A percentile compares a stretch with the other conserved stretches of the same genome.
phyloP scores from a whole-genome alignment of 257 asterid species.

The Lycium barbarum region DNA sequence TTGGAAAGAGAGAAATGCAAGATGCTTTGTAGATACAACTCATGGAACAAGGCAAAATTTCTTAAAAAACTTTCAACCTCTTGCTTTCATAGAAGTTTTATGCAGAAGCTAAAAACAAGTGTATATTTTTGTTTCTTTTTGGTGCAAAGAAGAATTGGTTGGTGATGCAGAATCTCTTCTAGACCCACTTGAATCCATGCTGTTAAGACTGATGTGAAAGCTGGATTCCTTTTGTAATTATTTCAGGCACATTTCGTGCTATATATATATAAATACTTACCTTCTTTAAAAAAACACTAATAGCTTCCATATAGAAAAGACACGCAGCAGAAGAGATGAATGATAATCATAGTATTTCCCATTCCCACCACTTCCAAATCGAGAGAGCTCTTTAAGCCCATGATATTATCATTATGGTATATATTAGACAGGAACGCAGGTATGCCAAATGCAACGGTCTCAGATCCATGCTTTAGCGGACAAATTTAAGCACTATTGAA shows the following conservation, averaged over 20 bases:
- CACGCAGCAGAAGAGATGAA: not conserved
- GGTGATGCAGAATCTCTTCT: not conserved
- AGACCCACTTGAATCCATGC: not conserved
- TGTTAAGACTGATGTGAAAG: not conserved
- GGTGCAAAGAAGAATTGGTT: slow-evolving; percentile 16
- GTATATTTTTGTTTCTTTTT: not conserved
- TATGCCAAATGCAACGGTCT: not conserved
- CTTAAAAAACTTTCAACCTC: no score
- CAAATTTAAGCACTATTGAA: not conserved
- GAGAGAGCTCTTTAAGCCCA: not conserved
- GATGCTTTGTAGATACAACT: not conserved
- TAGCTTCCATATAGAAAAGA: not conserved
- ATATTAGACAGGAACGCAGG: not conserved
- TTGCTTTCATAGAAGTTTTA: not conserved
- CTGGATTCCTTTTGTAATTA: not conserved
- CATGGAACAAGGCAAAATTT: no score
- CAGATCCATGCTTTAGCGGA: not conserved
- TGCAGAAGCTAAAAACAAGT: not conserved
- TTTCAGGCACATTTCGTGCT: not conserved
- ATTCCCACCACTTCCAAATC: slow-evolving; percentile 9
- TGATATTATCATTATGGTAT: not conserved
- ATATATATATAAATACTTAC: not conserved
- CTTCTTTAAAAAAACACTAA: not conserved
- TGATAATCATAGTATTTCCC: not conserved
- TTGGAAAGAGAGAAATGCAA: not conserved